These are phyloP conservation scores for Pulveroboletus sp. DNA, from an alignment of 768 basidiomycete species.

Conservation along the genomic window DNA sequence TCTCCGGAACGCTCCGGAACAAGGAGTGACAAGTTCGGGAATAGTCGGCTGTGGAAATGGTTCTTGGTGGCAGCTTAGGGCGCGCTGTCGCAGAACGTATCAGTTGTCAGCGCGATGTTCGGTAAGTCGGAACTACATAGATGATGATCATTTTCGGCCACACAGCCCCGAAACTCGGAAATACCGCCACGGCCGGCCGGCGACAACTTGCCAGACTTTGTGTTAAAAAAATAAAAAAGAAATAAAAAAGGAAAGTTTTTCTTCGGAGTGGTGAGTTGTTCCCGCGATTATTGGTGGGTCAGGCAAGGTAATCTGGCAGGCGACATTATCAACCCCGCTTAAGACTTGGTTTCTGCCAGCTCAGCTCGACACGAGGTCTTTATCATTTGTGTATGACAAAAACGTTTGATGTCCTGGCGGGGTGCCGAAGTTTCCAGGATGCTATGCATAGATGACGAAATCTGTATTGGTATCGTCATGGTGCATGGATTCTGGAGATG, in stretches of 20 bases:
- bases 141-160: background rate
- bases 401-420: background rate
- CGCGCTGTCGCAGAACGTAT: too few relatives aligned
- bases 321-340: too few relatives aligned
- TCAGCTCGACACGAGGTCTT: background rate
- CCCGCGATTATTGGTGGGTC: too few relatives aligned
- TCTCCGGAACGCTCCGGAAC: constrained; percentile 4
- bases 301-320: too few relatives aligned
- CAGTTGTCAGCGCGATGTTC: constrained; percentile 4
- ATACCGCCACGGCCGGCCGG: too few relatives aligned
- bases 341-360: background rate
- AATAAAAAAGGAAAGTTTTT: too few relatives aligned
- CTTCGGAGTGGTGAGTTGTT: too few relatives aligned
- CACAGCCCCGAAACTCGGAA: background rate
- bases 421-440: constrained; percentile 1
- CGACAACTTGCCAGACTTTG: too few relatives aligned
- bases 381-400: background rate
- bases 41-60: background rate
- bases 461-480: background rate
- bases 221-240: too few relatives aligned
- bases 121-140: background rate
- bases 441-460: background rate
- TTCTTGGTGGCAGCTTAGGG: too few relatives aligned
- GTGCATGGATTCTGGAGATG: background rate
- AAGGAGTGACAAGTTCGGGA: background rate